phyloP scores from a whole-genome alignment of 139 green algal genomes.

The Ettlia oleoabundans region DNA sequence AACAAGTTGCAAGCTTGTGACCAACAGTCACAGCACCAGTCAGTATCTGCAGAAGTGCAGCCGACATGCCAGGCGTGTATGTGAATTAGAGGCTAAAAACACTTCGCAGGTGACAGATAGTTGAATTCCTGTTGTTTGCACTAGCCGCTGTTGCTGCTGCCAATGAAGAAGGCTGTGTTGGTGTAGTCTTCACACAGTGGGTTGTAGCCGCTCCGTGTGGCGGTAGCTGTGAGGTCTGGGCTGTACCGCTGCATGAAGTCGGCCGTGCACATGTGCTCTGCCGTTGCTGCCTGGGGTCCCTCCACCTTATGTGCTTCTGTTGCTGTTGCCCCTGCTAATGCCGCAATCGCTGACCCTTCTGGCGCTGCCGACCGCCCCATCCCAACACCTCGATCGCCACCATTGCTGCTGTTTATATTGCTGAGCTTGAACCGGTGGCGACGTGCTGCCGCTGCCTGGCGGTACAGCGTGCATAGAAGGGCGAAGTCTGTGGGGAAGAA shows the following conservation, averaged over 20 bases:
- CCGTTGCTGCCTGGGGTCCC: background rate
- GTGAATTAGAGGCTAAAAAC: no score
- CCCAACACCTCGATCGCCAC: no score
- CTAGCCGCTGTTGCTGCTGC: background rate
- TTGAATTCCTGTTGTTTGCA: no score
- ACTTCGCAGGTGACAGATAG: no score
- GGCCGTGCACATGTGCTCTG: slow-evolving; percentile 37
- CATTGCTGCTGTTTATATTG: background rate
- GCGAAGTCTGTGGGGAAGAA: slow-evolving; percentile 94
- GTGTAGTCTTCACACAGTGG: slow-evolving; percentile 87
- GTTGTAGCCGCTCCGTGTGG: slow-evolving; percentile 75
- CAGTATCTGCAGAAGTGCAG: no score
- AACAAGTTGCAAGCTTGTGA: no score
- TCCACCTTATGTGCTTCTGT: no score
- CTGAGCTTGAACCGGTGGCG: background rate
- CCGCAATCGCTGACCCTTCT: background rate
- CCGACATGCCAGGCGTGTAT: no score
- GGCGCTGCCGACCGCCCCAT: background rate
- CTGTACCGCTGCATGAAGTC: slow-evolving; percentile 65
- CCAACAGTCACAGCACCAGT: no score
- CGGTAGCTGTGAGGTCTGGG: slow-evolving; percentile 45
- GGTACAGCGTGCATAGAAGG: slow-evolving; percentile 67
- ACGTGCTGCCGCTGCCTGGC: background rate
- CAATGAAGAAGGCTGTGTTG: slow-evolving; percentile 81
- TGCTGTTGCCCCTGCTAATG: background rate